phyloP scores from a whole-genome alignment of 495 filamentous ascomycete genomes.

The Podospora appendiculata region DNA sequence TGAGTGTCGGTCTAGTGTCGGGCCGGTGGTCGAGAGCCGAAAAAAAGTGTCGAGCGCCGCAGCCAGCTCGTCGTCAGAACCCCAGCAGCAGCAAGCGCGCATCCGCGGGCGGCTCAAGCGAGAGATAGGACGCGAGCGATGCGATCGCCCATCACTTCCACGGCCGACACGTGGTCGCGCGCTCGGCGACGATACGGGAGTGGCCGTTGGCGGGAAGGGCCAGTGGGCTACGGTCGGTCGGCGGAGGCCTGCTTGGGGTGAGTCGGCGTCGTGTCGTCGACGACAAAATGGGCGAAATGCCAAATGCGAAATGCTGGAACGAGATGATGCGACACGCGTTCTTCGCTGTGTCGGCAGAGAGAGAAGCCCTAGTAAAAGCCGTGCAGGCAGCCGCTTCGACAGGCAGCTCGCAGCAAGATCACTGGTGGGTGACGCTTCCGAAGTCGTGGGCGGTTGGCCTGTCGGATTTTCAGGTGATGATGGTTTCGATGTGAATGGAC shows the following conservation, averaged over 20 bases:
- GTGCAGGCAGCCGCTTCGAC: neutral
- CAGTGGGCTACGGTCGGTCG: neutral
- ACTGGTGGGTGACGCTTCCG: neutral
- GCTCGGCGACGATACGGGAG: neutral
- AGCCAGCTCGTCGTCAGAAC: neutral
- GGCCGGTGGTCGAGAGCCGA: neutral
- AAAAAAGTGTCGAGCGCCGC: neutral
- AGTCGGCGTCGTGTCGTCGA: neutral
- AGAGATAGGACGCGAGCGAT: neutral
- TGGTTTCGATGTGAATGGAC: neutral
- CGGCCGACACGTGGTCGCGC: neutral
- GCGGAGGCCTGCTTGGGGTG: neutral
- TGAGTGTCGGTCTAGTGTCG: neutral
- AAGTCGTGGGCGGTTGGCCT: neutral
- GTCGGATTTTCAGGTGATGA: neutral
- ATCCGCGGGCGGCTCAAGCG: conserved; percentile 8
- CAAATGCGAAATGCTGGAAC: neutral
- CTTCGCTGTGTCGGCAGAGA: neutral
- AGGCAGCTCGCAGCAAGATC: neutral
- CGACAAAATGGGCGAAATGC: neutral
- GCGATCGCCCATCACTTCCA: conserved; percentile 11
- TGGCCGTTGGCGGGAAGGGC: neutral
- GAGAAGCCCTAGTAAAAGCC: neutral
- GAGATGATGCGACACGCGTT: conserved; percentile 7
- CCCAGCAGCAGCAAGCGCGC: conserved; percentile 3